Conservation (phyloP, 1,139 yeast species). For the Candida neerlandica region DNA sequence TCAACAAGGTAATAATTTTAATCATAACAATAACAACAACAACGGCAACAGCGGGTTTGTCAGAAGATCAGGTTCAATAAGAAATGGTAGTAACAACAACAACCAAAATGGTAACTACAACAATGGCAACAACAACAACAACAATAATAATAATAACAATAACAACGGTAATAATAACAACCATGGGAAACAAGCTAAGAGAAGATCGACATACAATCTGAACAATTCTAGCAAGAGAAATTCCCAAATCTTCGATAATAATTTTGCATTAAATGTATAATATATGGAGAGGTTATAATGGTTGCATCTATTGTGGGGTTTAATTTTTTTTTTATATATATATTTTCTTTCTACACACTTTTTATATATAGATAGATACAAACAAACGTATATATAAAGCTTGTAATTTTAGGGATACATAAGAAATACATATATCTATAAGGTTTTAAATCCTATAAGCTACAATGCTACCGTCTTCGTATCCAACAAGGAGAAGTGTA, state of each 20-base stretch:
- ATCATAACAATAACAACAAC: slow-evolving; percentile 12
- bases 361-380: not conserved
- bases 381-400: not conserved
- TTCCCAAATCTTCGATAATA: slow-evolving; percentile 16
- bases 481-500: slow-evolving; percentile 34
- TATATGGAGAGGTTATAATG: not conserved
- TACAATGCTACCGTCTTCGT: slow-evolving; percentile 41
- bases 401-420: slow-evolving; percentile 2
- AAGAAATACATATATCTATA: not conserved
- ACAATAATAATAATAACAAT: not conserved
- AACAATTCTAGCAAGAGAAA: slow-evolving; percentile 14
- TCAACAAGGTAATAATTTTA: slow-evolving; percentile 6
- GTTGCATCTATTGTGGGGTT: not conserved
- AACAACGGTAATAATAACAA: slow-evolving; percentile 2
- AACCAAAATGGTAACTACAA: slow-evolving; percentile 5
- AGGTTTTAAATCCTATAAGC: slow-evolving; percentile 18
- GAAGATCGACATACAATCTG: slow-evolving; percentile 14
- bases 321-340: not conserved
- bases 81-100: slow-evolving; percentile 12
- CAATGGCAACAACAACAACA: slow-evolving; percentile 9
- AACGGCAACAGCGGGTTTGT: slow-evolving; percentile 12
- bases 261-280: slow-evolving; percentile 8
- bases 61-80: slow-evolving; percentile 5
- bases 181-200: slow-evolving; percentile 12
- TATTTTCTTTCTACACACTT: not conserved